Evolutionary conservation across 2,329 filamentous ascomycete genomes (phyloP).

Genomic region (Trichoderma pleuroti): DNA sequence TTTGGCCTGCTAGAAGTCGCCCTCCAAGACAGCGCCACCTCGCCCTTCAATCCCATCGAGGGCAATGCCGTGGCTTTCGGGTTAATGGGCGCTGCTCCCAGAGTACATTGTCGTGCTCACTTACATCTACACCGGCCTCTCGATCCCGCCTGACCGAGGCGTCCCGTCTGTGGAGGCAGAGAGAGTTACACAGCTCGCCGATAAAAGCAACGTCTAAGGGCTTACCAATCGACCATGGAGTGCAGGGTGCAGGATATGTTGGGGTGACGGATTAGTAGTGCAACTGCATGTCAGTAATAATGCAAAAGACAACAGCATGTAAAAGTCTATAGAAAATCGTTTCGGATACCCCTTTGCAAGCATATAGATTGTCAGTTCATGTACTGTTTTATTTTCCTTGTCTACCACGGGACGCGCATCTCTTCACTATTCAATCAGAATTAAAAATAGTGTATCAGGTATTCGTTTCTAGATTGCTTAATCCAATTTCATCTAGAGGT

Average conservation of each 20-base stretch:
- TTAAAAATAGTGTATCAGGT: neutral
- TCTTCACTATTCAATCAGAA: neutral
- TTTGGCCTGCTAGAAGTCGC: slow-evolving; percentile 25
- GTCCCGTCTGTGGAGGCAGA: neutral
- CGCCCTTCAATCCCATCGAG: slow-evolving; percentile 23
- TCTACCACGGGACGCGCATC: neutral
- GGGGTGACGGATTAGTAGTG: neutral
- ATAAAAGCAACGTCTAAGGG: slow-evolving; percentile 9
- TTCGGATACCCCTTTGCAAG: neutral
- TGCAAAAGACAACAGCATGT: neutral
- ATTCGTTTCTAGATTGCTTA: slow-evolving; percentile 5
- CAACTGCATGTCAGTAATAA: neutral
- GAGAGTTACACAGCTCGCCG: neutral
- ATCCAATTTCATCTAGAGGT: slow-evolving; percentile 8
- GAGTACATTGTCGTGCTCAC: slow-evolving; percentile 22
- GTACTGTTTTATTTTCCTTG: too few relatives aligned
- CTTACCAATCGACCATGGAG: neutral
- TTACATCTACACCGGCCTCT: slow-evolving; percentile 21
- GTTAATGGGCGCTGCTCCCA: slow-evolving; percentile 21
- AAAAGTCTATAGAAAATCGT: neutral
- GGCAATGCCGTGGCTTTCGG: slow-evolving; percentile 20
- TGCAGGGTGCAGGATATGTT: neutral
- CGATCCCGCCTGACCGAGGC: slow-evolving; percentile 17
- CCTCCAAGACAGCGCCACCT: neutral
- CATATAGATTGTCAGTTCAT: neutral